phyloP scores from a whole-genome alignment of 2,329 filamentous ascomycete genomes.

The Botrytis squamosa region DNA sequence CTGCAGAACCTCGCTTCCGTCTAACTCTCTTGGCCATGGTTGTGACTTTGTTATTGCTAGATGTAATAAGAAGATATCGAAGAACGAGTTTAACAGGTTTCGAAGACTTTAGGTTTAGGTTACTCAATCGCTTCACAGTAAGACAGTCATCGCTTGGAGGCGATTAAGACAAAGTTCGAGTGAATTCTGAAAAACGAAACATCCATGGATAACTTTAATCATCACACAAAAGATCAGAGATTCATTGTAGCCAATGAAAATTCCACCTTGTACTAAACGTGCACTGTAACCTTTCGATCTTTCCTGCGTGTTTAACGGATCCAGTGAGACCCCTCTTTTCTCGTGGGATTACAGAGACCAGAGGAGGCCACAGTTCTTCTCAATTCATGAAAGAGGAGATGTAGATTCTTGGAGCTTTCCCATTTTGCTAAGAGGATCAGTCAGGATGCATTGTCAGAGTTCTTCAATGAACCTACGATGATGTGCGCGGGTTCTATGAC shows the following conservation, averaged over 20 bases:
- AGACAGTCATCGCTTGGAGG: background rate
- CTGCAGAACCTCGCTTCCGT: fast-evolving
- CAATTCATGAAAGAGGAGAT: background rate
- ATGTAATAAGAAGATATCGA: background rate
- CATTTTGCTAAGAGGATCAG: background rate
- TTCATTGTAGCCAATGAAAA: fast-evolving
- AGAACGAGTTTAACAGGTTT: fast-evolving
- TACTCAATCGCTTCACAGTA: fast-evolving
- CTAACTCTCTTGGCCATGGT: too few relatives aligned
- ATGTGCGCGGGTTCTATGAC: background rate
- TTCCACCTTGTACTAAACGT: background rate
- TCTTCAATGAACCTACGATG: background rate
- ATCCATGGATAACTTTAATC: background rate
- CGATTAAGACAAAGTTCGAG: background rate
- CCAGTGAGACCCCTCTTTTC: background rate
- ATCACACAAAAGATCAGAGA: too few relatives aligned
- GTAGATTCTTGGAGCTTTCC: fast-evolving
- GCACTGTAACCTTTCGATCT: background rate
- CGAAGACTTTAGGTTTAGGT: fast-evolving
- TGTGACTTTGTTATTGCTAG: background rate
- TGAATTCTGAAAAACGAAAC: background rate
- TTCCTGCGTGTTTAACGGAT: background rate
- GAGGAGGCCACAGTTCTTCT: fast-evolving
- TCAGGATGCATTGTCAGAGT: background rate
- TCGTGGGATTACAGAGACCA: background rate